Evolutionary conservation across 257 asterid species (phyloP).

Genomic region (Ophiorrhiza pumila): DNA sequence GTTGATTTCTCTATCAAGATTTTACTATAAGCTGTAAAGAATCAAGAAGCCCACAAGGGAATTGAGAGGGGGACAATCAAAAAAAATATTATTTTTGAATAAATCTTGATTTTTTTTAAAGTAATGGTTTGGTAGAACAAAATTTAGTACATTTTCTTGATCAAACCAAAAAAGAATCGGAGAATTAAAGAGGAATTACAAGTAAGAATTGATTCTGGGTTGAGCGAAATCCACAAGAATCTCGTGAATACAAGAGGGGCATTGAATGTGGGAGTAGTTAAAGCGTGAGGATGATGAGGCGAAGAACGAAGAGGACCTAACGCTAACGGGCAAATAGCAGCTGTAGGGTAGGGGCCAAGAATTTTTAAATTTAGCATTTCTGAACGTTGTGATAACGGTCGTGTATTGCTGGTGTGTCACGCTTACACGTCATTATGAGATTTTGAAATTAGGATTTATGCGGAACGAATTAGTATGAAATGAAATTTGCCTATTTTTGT

Average conservation of each 20-base stretch:
- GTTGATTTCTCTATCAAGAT: not conserved
- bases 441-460: not conserved
- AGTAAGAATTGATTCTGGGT: conserved; percentile 1
- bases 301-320: not conserved
- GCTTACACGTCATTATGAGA: not conserved
- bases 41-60: conserved; percentile 1
- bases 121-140: not conserved
- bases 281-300: conserved; percentile 4
- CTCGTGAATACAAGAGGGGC: not conserved
- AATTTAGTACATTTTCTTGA: not conserved
- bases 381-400: conserved; percentile 40
- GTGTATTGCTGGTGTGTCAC: conserved; percentile 7
- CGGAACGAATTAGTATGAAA: too few species aligned
- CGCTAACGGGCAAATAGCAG: conserved; percentile 24
- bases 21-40: not conserved
- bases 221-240: not conserved
- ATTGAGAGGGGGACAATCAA: not conserved
- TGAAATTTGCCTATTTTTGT: too few species aligned
- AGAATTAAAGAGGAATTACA: conserved; percentile 1
- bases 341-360: conserved; percentile 12
- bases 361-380: conserved; percentile 6
- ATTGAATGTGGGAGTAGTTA: conserved; percentile 3
- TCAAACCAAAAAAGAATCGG: not conserved
- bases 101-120: not conserved
- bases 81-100: not conserved